Conservation (phyloP, 768 basidiomycete genomes). For the Pleurotus ostreatus region DNA sequence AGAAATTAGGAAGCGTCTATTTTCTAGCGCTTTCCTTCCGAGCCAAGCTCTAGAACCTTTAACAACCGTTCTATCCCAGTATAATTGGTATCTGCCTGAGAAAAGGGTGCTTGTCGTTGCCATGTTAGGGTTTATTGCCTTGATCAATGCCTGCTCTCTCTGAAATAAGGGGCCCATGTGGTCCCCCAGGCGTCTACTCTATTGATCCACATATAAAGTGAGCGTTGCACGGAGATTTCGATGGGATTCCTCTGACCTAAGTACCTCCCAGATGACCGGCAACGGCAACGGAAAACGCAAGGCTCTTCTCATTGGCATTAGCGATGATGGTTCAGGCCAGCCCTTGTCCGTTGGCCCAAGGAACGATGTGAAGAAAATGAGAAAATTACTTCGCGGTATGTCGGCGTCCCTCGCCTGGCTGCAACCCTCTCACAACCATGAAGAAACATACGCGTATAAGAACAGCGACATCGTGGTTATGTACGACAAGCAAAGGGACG, state of each 20-base stretch:
- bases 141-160: too few species aligned
- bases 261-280: background rate
- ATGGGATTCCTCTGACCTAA: background rate
- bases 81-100: too few species aligned
- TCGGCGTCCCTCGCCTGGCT: background rate
- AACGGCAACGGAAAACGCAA: background rate
- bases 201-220: too few species aligned
- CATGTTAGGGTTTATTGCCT: too few species aligned
- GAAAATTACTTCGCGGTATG: conserved; percentile 32
- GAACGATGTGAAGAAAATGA: conserved; percentile 30
- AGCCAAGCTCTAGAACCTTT: too few species aligned
- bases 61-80: too few species aligned
- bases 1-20: too few species aligned
- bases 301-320: background rate
- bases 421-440: background rate
- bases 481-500: conserved; percentile 29
- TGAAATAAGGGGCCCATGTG: too few species aligned
- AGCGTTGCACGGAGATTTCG: too few species aligned
- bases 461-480: conserved; percentile 37
- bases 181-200: too few species aligned
- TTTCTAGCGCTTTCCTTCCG: too few species aligned
- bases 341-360: conserved; percentile 24
- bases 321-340: conserved; percentile 4
- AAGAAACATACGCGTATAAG: conserved; percentile 35
- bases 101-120: too few species aligned